phyloP scores from a whole-genome alignment of 1,284 basidiomycete species.

The Boletus nobilissimus region DNA sequence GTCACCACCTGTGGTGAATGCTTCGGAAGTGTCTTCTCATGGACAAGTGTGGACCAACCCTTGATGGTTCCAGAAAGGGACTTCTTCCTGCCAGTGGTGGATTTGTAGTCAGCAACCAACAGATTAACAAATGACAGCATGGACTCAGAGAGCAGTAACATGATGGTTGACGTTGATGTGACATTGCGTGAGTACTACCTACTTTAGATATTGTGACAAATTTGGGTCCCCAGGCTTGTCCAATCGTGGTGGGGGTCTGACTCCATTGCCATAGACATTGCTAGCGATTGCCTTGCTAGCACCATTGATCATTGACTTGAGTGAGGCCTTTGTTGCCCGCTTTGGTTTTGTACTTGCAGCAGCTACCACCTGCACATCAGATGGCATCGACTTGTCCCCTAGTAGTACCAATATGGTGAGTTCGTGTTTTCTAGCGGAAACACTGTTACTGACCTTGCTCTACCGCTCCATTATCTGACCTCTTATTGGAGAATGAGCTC shows the following conservation, averaged over 20 bases:
- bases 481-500: too few relatives aligned
- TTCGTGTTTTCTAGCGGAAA: neutral
- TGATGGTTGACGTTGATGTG: neutral
- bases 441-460: neutral
- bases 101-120: slow-evolving; percentile 5
- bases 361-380: neutral
- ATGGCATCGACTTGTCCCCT: neutral
- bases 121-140: neutral
- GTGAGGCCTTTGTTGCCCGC: neutral
- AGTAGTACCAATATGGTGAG: neutral
- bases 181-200: neutral
- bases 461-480: neutral
- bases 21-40: slow-evolving; percentile 1
- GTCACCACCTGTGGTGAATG: too few relatives aligned
- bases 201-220: slow-evolving; percentile 14
- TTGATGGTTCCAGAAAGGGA: slow-evolving; percentile 2
- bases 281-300: neutral
- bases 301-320: slow-evolving; percentile 6
- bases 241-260: too few relatives aligned
- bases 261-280: too few relatives aligned
- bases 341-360: neutral
- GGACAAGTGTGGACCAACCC: neutral
- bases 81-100: neutral
- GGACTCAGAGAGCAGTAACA: slow-evolving; percentile 4
- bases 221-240: neutral